Evolutionary conservation across 192 early-diverging fungal species (phyloP), one percentile per base, ranked within the genome.

Genomic region (Coemansia sp.): DNA sequence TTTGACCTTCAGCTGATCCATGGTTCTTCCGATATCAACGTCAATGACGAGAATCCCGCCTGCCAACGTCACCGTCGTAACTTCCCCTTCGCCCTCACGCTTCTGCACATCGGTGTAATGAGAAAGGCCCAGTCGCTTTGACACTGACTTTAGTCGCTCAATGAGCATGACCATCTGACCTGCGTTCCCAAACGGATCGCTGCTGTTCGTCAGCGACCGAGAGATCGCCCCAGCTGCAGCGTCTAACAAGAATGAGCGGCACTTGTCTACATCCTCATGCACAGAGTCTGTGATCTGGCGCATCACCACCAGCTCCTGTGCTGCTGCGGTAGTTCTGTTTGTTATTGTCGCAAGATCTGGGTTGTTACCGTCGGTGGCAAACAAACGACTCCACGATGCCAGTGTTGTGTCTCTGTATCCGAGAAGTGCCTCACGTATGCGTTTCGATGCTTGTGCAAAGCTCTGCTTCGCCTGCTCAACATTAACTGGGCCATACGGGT

Each of bases 11-110:
- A 82, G 55, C 39, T 64, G 47, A 6, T 62, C 63, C 13, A 19
- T 42, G 36, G 6, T 41, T 19, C 16, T 12, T 0, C 80, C 74
- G 21, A 82, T 74, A 26, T 82, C 80, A 10, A 82, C 80, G 19
- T 82, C 80, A 9, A 82, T 77, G 16, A 82, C 80, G 11, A 73
- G 66, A 8, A 77, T 74, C 7, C 71, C 60, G 32, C 80, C 80
- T 6, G 80, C 80, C 52, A 82, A 51, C 22, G 80, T 82, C 36
- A 82, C 80, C 19, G 74, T 82, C 5, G 80, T 80, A 3, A 76
- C 43, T 32, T 67, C 62, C 11, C 55, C 62, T 0, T 32, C 41
- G 5, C 45, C 60, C 5, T 42, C 65, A 13, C 36, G 48, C 4
- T 26, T 64, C 47, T 76, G 74, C 26, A 66, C 72, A n/a, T 82